Evolutionary conservation across 768 basidiomycete species (phyloP).

Genomic region (Leccinellum rugosiceps): DNA sequence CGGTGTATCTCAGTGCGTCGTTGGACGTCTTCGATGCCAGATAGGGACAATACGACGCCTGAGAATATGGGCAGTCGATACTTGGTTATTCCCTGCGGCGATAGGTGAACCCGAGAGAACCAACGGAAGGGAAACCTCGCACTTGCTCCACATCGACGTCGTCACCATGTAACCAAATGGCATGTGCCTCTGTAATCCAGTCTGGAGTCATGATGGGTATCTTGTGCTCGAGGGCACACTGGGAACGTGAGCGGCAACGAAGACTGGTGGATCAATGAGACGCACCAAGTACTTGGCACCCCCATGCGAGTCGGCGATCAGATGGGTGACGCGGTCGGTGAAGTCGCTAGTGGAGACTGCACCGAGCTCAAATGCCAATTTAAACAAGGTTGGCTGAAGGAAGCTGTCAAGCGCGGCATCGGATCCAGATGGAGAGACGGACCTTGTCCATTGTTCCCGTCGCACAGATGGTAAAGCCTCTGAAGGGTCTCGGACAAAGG

Average conservation of each 20-base stretch:
- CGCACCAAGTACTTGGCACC: constrained; percentile 80
- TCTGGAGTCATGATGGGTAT: constrained; percentile 76
- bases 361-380: constrained; percentile 78
- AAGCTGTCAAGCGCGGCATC: constrained; percentile 1
- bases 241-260: neutral
- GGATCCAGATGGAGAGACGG: constrained; percentile 16
- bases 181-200: constrained; percentile 74
- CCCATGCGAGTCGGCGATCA: constrained; percentile 77
- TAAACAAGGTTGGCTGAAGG: constrained; percentile 62
- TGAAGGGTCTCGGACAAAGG: constrained; percentile 65
- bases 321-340: constrained; percentile 84
- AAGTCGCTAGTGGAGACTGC: constrained; percentile 67
- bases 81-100: constrained; percentile 48
- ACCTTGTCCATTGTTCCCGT: constrained; percentile 83
- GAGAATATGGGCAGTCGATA: constrained; percentile 75
- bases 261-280: neutral
- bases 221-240: constrained; percentile 82
- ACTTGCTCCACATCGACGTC: constrained; percentile 71
- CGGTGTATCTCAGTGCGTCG: constrained; percentile 63
- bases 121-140: constrained; percentile 8
- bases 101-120: neutral
- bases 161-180: constrained; percentile 75
- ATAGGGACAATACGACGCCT: constrained; percentile 65
- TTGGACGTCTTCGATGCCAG: constrained; percentile 66
- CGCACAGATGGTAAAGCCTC: constrained; percentile 62